phyloP scores from a whole-genome alignment of 73 alveolate genomes.

The Paramecium sexaurelia region DNA sequence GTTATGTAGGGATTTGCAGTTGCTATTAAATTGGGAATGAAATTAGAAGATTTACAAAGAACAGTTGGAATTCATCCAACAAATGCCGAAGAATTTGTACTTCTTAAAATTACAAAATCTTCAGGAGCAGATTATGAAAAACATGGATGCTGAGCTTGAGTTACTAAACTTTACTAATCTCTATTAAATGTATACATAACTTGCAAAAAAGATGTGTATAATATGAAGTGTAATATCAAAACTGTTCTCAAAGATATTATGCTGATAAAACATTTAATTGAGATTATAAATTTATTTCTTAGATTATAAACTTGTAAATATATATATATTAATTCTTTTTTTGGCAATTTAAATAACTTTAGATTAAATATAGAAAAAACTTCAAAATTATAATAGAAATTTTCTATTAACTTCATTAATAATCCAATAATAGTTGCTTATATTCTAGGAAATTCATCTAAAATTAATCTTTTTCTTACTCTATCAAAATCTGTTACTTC shows the following conservation, averaged over 20 bases:
- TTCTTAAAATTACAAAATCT: conserved; percentile 82
- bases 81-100: conserved; percentile 93
- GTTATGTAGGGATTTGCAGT: conserved; percentile 94
- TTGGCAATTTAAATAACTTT: neutral
- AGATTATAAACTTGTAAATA: neutral
- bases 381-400: neutral
- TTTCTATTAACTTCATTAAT: neutral
- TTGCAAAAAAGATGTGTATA: too few relatives aligned
- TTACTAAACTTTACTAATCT: neutral
- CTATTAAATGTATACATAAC: neutral
- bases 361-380: neutral
- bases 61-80: conserved; percentile 98
- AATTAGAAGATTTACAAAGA: conserved; percentile 85
- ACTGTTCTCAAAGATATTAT: neutral
- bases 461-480: neutral
- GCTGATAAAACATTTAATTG: neutral
- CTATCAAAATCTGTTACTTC: neutral
- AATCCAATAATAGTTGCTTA: neutral
- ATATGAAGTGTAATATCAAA: neutral
- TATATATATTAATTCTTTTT: neutral
- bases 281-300: neutral
- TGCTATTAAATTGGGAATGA: conserved; percentile 94
- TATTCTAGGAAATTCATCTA: neutral
- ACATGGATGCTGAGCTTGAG: conserved; percentile 96
- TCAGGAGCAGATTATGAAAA: conserved; percentile 87